These are phyloP conservation scores for Nemania abortiva DNA, from an alignment of 2,329 filamentous ascomycete genomes.

Conservation along the genomic window DNA sequence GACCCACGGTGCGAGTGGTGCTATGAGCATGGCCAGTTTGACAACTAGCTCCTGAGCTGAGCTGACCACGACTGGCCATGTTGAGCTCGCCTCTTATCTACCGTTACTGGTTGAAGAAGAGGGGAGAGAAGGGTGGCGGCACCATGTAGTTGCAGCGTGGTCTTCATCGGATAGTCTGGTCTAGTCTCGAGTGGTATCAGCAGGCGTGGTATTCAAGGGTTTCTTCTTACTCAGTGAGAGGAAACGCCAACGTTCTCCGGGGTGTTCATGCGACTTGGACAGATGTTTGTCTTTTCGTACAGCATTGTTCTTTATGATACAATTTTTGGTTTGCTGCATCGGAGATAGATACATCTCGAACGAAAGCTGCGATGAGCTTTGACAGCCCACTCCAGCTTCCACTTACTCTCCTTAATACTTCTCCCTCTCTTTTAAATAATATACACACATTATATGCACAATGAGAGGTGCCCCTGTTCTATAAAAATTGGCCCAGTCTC, in stretches of 20 bases:
- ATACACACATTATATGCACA: conserved; percentile 47
- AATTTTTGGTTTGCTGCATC: not conserved
- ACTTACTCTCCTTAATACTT: conserved; percentile 19
- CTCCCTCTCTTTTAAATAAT: conserved; percentile 41
- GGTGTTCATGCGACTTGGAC: not conserved
- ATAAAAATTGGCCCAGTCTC: conserved; percentile 29
- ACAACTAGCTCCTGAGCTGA: not conserved
- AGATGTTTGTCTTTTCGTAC: not conserved
- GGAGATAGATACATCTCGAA: conserved; percentile 5
- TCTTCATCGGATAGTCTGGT: no score
- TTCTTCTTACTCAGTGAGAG: not conserved
- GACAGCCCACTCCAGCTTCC: conserved; percentile 3
- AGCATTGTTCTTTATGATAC: conserved; percentile 24
- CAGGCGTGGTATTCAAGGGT: not conserved
- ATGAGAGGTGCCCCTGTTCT: conserved; percentile 27
- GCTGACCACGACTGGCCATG: not conserved
- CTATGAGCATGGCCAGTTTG: conserved; percentile 38
- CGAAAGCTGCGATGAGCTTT: not conserved
- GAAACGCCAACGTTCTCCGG: not conserved
- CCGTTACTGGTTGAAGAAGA: not conserved
- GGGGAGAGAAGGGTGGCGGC: not conserved
- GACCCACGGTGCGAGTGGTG: conserved; percentile 50
- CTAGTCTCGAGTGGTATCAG: not conserved
- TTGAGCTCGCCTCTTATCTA: not conserved
- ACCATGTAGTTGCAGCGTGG: not conserved